A percentile compares a stretch with the other conserved stretches of the same genome.
Evolutionary conservation across 148 eudicot species (phyloP).

Genomic region (Silene latifolia): DNA sequence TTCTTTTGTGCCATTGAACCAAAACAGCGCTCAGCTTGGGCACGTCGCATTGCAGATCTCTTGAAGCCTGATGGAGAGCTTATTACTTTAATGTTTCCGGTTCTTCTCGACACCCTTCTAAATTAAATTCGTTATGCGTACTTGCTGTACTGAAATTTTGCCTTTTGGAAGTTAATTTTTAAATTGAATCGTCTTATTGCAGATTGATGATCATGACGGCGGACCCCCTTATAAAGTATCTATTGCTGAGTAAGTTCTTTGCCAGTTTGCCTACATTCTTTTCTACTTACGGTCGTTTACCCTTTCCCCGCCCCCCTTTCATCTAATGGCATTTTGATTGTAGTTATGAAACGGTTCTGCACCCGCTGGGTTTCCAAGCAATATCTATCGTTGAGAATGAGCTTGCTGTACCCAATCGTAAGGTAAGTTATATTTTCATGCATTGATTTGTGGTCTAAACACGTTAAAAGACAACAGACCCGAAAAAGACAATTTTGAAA

Average conservation of each 20-base stretch:
- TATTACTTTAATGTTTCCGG: conserved; percentile 82
- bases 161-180: background rate
- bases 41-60: conserved; percentile 45
- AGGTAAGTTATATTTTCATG: conserved; percentile 28
- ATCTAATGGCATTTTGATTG: background rate
- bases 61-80: conserved; percentile 85
- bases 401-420: conserved; percentile 54
- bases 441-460: background rate
- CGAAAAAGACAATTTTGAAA: background rate
- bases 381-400: conserved; percentile 54
- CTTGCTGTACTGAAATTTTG: background rate
- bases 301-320: background rate
- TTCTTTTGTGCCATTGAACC: conserved; percentile 93
- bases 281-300: no score
- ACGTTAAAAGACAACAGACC: background rate
- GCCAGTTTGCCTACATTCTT: background rate
- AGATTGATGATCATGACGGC: conserved; percentile 71
- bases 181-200: conserved; percentile 19
- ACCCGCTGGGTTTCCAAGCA: conserved; percentile 58
- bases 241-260: conserved; percentile 49
- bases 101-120: conserved; percentile 18
- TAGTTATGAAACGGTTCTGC: conserved; percentile 70
- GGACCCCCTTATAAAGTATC: conserved; percentile 73
- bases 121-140: background rate
- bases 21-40: conserved; percentile 66